These are phyloP conservation scores for Sphaerostilbella broomeana DNA, from an alignment of 2,329 filamentous ascomycete genomes.

Conservation along the genomic window DNA sequence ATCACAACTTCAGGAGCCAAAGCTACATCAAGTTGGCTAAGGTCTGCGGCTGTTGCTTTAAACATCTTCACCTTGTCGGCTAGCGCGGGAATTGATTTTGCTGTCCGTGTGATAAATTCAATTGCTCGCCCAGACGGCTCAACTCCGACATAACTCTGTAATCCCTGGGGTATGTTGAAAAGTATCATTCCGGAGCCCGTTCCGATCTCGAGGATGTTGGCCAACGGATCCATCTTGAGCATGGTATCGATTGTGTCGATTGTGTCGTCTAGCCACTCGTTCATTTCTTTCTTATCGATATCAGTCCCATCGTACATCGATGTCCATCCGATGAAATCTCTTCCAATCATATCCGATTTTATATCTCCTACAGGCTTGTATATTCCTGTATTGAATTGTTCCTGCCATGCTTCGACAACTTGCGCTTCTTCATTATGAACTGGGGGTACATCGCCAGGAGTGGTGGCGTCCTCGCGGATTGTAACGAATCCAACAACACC, in stretches of 20 bases:
- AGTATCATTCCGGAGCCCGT: conserved; percentile 27
- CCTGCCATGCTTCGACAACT: conserved; percentile 2
- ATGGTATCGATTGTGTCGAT: conserved; percentile 20
- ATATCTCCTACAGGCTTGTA: background rate
- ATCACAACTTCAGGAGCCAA: conserved; percentile 17
- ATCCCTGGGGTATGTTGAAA: conserved; percentile 19
- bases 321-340: conserved; percentile 26
- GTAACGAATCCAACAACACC: conserved; percentile 4
- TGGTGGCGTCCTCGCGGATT: background rate
- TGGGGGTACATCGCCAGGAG: background rate
- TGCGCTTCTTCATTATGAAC: too few species aligned
- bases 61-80: conserved; percentile 14
- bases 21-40: background rate
- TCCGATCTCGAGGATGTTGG: conserved; percentile 24
- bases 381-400: background rate
- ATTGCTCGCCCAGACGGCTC: conserved; percentile 21
- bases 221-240: conserved; percentile 9
- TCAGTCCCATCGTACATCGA: conserved; percentile 25
- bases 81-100: conserved; percentile 11
- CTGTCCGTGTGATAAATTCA: conserved; percentile 16
- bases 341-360: background rate
- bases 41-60: conserved; percentile 19
- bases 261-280: conserved; percentile 28
- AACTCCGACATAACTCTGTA: conserved; percentile 23
- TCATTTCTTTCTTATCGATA: conserved; percentile 24